A percentile compares a stretch with the other conserved stretches of the same genome.
These are phyloP conservation scores for Closterium sp. DNA, from an alignment of 139 green algal genomes.

Conservation along the genomic window DNA sequence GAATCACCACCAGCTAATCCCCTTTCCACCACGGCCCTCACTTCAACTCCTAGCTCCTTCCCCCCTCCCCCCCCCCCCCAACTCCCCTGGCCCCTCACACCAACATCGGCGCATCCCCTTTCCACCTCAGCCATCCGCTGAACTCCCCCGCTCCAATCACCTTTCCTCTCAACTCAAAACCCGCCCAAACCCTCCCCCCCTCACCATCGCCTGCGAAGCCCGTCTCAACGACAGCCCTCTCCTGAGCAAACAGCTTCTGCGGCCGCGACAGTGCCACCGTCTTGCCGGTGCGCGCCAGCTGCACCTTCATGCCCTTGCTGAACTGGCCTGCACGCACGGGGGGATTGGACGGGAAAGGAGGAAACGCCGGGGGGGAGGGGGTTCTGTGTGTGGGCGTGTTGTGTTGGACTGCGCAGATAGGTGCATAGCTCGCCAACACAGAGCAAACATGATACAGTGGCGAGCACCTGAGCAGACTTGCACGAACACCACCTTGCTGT, in stretches of 20 bases:
- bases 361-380: not conserved
- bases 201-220: conserved; percentile 67
- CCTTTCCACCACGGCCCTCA: not conserved
- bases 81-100: not conserved
- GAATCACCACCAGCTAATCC: not conserved
- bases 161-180: not conserved
- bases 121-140: not conserved
- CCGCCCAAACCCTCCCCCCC: not conserved
- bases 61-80: not conserved
- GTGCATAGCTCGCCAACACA: no score
- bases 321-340: conserved; percentile 51
- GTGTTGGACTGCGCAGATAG: no score
- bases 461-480: not conserved
- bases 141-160: not conserved
- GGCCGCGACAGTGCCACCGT: conserved; percentile 66
- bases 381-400: not conserved
- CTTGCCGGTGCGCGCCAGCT: conserved; percentile 67
- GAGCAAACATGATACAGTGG: not conserved
- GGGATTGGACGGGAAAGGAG: not conserved
- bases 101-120: not conserved
- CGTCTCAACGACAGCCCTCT: conserved; percentile 53
- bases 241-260: conserved; percentile 75
- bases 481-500: no score
- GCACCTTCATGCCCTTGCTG: conserved; percentile 73
- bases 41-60: not conserved